Evolutionary conservation across 768 basidiomycete species (phyloP), one percentile per base, ranked within the genome.

Genomic region (Clavaria fumosa): DNA sequence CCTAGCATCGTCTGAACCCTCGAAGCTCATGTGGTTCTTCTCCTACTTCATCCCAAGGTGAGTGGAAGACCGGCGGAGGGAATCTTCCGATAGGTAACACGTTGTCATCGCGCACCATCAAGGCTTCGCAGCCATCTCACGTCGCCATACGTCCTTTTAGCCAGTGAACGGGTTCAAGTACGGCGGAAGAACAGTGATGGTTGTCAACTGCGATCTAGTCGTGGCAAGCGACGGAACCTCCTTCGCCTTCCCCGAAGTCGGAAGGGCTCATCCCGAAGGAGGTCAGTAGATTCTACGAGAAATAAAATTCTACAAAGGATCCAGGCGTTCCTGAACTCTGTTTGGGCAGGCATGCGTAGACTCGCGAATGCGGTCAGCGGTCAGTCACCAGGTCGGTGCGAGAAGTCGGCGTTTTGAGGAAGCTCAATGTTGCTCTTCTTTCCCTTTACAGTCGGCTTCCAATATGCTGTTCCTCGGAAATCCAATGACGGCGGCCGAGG

Each of bases 141-240:
- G 78, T 18, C 67, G 84, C 3, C 65, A 62, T 27, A 53, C 53
- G 23, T 70, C 70, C 1, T 61, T 54, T 43, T 86, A 86, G 50
- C 81, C 81, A 4, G 70, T 84, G 36, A 77, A 86, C 33, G 84
- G 83, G 9, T 83, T 84, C 3, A 82, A 84, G 1, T 70, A 74
- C 41, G 83, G n/a, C n/a, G 83, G 78, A 2, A 78, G 75, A 5
- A 59, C 69, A 44, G 78, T 79, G 50, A 65, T 80, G 35, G 44
- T 82, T 1, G 19, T 41, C 4, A 88, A 86, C 45, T 84, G 80
- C 43, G 84, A 86, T 48, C 49, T 85, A 19, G 79, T 85, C 37
- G 53, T 86, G 14, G 75, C 83, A 1, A 67, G 63, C 42, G 62
- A 72, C 35, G 68, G 72, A 11, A 74, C 81, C 2, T 69, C 65